A percentile compares a stretch with the other conserved stretches of the same genome.
These are phyloP conservation scores for Calonectria hawksworthii DNA, from an alignment of 2,329 filamentous ascomycete genomes.

Conservation along the genomic window DNA sequence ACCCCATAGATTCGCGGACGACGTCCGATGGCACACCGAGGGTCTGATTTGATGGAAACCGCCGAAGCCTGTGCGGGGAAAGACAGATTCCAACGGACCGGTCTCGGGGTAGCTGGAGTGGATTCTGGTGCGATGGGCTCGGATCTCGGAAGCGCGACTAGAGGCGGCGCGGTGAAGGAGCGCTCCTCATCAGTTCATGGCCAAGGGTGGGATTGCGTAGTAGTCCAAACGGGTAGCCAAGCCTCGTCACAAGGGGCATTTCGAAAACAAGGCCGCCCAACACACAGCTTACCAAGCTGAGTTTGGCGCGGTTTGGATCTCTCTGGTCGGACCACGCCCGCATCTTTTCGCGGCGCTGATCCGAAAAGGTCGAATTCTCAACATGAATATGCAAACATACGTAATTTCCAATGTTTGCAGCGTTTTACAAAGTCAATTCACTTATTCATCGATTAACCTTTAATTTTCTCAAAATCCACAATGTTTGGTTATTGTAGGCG, in stretches of 20 bases:
- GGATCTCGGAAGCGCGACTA: background rate
- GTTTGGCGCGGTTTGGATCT: background rate
- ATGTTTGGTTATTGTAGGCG: background rate
- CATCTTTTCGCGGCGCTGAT: background rate
- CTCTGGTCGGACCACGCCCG: background rate
- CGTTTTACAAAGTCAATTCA: background rate
- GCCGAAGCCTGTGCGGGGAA: background rate
- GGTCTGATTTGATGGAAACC: background rate
- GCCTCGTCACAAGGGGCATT: background rate
- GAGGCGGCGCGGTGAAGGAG: background rate
- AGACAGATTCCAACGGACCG: background rate
- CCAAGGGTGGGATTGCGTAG: background rate
- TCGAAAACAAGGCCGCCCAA: too few relatives aligned
- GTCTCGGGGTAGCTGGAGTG: background rate
- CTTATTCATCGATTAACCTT: background rate
- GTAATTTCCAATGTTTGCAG: rapidly evolving
- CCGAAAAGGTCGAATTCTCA: background rate
- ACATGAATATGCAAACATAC: background rate
- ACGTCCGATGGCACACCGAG: background rate
- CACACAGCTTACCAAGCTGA: background rate
- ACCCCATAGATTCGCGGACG: background rate
- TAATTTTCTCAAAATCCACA: background rate
- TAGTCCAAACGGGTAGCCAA: background rate
- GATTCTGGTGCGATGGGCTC: background rate
- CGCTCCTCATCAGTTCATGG: background rate